Conservation (phyloP, 345 rosid species). For the Dovyalis caffra region DNA sequence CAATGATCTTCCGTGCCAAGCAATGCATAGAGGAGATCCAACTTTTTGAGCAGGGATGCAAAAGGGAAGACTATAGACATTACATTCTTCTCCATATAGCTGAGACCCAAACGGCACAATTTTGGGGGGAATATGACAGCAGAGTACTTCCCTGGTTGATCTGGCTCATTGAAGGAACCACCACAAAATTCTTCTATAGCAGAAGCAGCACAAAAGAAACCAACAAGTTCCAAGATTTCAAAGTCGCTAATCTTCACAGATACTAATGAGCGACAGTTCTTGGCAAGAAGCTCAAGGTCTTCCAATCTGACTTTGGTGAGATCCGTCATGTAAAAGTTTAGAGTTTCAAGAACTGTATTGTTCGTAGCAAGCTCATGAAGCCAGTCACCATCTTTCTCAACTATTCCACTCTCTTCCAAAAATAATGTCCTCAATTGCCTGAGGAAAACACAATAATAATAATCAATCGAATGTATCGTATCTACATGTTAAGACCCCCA, state of each 20-base stretch:
- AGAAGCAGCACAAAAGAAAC: constrained; percentile 65
- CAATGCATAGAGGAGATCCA: constrained; percentile 86
- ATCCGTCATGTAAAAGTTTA: constrained; percentile 85
- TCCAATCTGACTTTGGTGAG: constrained; percentile 43
- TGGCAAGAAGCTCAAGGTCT: constrained; percentile 81
- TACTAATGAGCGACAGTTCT: constrained; percentile 57
- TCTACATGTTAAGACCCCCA: background rate
- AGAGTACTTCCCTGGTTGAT: constrained; percentile 44
- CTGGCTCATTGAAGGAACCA: constrained; percentile 56
- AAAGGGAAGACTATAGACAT: constrained; percentile 77
- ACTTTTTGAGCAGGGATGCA: constrained; percentile 63
- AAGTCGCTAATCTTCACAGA: constrained; percentile 76
- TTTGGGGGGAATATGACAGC: constrained; percentile 55
- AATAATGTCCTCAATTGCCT: constrained; percentile 74
- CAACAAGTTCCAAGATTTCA: constrained; percentile 68
- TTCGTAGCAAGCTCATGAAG: constrained; percentile 78
- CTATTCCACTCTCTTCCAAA: constrained; percentile 76
- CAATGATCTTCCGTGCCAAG: constrained; percentile 88
- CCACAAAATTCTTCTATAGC: constrained; percentile 89
- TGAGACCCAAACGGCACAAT: constrained; percentile 67
- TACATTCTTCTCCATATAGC: constrained; percentile 68
- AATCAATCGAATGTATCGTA: background rate
- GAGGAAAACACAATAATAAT: constrained; percentile 18
- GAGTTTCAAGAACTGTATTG: constrained; percentile 68
- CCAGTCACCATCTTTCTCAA: constrained; percentile 78